These are phyloP conservation scores for Leccinum subrobustum DNA, from an alignment of 1,284 basidiomycete species.

Conservation along the genomic window DNA sequence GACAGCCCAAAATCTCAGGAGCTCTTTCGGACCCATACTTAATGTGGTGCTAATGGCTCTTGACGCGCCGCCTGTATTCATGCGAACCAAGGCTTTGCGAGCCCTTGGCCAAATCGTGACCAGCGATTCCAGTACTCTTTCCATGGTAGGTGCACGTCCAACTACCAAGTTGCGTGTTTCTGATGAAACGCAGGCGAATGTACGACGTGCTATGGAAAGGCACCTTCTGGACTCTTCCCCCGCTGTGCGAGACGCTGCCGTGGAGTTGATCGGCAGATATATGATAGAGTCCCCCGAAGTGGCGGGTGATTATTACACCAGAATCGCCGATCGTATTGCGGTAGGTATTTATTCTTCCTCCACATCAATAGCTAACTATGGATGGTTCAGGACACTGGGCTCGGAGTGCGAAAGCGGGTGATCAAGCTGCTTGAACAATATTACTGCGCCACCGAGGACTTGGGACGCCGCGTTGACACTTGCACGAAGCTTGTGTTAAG, in stretches of 20 bases:
- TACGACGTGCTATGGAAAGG: conserved; percentile 81
- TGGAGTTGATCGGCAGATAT: conserved; percentile 94
- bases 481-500: conserved; percentile 81
- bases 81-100: conserved; percentile 87
- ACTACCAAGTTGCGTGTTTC: background rate
- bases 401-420: conserved; percentile 91
- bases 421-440: conserved; percentile 90
- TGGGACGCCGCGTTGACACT: conserved; percentile 72
- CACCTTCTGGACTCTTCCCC: conserved; percentile 90
- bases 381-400: conserved; percentile 75
- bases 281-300: conserved; percentile 85
- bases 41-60: conserved; percentile 74
- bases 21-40: conserved; percentile 79
- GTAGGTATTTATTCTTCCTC: conserved; percentile 43
- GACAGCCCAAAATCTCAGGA: conserved; percentile 67
- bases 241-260: conserved; percentile 92
- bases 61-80: conserved; percentile 80
- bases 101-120: conserved; percentile 85
- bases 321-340: conserved; percentile 84
- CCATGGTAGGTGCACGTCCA: conserved; percentile 49
- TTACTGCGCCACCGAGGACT: conserved; percentile 64
- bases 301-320: conserved; percentile 81
- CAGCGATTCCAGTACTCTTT: conserved; percentile 81
- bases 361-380: background rate
- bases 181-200: conserved; percentile 52